Evolutionary conservation across 1,284 basidiomycete species (phyloP).

Genomic region (Apiotrichum mycotoxinovorans): DNA sequence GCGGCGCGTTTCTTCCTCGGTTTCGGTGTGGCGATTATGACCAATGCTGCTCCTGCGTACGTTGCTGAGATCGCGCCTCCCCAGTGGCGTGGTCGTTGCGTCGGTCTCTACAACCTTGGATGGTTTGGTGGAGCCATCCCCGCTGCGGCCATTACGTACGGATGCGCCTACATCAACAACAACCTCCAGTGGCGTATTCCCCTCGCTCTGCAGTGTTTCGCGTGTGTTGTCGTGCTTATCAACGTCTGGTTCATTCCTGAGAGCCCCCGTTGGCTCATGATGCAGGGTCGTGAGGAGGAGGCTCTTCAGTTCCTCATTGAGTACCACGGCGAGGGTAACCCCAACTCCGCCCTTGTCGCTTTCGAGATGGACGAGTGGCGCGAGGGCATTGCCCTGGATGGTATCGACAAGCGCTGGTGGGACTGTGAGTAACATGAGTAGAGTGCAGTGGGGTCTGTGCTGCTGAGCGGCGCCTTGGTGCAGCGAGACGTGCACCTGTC

Average conservation of each 20-base stretch:
- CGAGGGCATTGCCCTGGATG: conserved; percentile 56
- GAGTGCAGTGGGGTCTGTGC: too few relatives aligned
- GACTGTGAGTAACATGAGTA: conserved; percentile 29
- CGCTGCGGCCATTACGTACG: conserved; percentile 42
- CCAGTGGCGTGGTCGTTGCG: conserved; percentile 62
- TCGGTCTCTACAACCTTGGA: conserved; percentile 52
- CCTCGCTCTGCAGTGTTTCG: conserved; percentile 27
- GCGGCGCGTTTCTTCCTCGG: conserved; percentile 50
- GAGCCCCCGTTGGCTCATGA: conserved; percentile 44
- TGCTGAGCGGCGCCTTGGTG: too few relatives aligned
- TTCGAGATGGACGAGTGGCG: conserved; percentile 60
- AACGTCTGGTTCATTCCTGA: conserved; percentile 32
- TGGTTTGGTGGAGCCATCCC: conserved; percentile 34
- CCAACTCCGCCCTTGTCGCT: conserved; percentile 47
- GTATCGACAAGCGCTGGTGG: conserved; percentile 63
- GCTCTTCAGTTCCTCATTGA: conserved; percentile 29
- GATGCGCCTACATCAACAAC: conserved; percentile 27
- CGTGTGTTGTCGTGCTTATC: conserved; percentile 10
- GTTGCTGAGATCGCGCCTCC: conserved; percentile 60
- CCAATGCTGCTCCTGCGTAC: conserved; percentile 56
- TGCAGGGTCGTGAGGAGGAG: conserved; percentile 29
- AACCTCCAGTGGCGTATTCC: conserved; percentile 32
- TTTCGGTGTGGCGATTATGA: conserved; percentile 45
- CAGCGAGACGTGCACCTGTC: too few relatives aligned
- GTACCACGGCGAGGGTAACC: conserved; percentile 35